phyloP scores from a whole-genome alignment of 1,284 basidiomycete genomes.

The Naganishia albida region DNA sequence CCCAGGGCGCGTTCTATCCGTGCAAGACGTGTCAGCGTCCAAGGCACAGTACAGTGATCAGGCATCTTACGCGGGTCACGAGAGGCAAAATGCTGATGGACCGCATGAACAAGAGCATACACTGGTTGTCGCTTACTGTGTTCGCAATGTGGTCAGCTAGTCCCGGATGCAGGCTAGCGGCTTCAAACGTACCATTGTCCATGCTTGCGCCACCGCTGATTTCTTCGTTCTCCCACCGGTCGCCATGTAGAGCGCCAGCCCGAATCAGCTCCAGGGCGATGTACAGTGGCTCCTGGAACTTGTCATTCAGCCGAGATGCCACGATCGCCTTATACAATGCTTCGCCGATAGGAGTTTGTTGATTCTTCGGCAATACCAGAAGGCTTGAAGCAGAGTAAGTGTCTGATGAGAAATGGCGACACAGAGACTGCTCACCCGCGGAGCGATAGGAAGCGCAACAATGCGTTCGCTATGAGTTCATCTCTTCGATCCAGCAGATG shows the following conservation, averaged over 20 bases:
- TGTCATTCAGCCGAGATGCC: slow-evolving; percentile 83
- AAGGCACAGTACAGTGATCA: slow-evolving; percentile 10
- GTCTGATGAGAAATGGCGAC: not conserved
- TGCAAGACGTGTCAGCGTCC: slow-evolving; percentile 10
- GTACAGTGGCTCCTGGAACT: slow-evolving; percentile 95
- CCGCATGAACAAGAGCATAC: slow-evolving; percentile 94
- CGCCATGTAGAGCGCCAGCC: slow-evolving; percentile 91
- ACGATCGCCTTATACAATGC: slow-evolving; percentile 83
- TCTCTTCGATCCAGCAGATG: slow-evolving; percentile 90
- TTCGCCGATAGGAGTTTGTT: slow-evolving; percentile 82
- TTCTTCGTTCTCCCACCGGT: slow-evolving; percentile 77
- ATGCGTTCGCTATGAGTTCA: slow-evolving; percentile 95
- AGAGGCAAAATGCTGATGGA: slow-evolving; percentile 90
- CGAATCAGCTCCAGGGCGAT: slow-evolving; percentile 88
- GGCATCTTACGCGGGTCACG: slow-evolving; percentile 74
- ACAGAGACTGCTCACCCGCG: slow-evolving; percentile 66
- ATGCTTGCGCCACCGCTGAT: slow-evolving; percentile 95
- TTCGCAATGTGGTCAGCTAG: slow-evolving; percentile 16
- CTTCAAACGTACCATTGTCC: slow-evolving; percentile 67
- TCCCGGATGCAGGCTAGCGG: no score
- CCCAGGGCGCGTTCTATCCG: slow-evolving; percentile 68
- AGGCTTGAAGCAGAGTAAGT: slow-evolving; percentile 12
- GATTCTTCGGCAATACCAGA: slow-evolving; percentile 69
- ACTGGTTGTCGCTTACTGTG: slow-evolving; percentile 80
- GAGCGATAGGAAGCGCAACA: slow-evolving; percentile 96